Evolutionary conservation across 208 protist genomes (phyloP), one percentile per base, ranked within the genome.

Genomic region (Trypanosoma conorhini): DNA sequence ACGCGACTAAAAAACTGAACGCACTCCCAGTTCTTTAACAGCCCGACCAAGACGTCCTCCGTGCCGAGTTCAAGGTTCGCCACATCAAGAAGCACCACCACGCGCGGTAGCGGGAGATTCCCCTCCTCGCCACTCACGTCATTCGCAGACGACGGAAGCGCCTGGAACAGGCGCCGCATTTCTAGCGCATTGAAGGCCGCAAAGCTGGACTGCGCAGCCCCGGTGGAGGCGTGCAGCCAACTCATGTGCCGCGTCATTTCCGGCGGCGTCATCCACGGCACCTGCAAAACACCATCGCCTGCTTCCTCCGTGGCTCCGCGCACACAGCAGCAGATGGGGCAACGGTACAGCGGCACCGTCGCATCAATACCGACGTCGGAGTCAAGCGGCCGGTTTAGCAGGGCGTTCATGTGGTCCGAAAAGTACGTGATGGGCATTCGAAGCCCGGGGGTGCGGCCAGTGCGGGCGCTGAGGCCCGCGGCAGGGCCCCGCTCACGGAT

Each of bases 1-100:
- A 86, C 74, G 30, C 61, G 44, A 4, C 59, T 46, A 48, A 94
- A 80, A 38, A 84, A 68, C 12, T 75, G 31, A 56, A 57, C 60
- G 48, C 81, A 64, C 48, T 86, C 80, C 13, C 52, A 42, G 38
- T 60, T 62, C 26, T 1, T 35, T 30, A 91, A 61, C 22, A 96
- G 51, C 8, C 80, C 67, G 19, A 91, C 54, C 42, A 93, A 42
- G 28, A 70, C 50, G 12, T 64, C 70, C 5, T 75, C 65, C 10
- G 31, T 42, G 28, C 63, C 62, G 2, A 96, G 60, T 63, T 93
- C 87, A 28, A 93, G 40, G 66, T 96, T 96, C 4, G 90, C 90
- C 8, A 86, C 80, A 62, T 96, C 90, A 21, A 91, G 60, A 30
- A 87, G 61, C 2, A 96, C 38, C 17, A 96, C 76, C 3, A 93